Conservation (phyloP, 1,284 basidiomycete species). For the Puccinia sorghi region DNA sequence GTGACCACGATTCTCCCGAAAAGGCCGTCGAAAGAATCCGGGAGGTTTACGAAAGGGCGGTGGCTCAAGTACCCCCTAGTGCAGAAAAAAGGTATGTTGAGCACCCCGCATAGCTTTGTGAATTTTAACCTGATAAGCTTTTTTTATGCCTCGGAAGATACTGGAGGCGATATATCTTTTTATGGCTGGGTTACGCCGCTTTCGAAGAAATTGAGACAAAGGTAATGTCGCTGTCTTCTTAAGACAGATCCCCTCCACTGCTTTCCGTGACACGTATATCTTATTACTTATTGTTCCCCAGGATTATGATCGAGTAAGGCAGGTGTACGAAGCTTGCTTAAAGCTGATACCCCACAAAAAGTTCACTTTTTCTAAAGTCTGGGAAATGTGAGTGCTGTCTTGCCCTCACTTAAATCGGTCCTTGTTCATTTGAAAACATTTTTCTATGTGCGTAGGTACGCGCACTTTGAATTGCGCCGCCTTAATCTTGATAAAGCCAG, state of each 20-base stretch:
- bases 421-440: conserved; percentile 6
- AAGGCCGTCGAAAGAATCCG: conserved; percentile 70
- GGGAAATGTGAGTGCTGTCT: conserved; percentile 52
- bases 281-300: conserved; percentile 56
- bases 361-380: conserved; percentile 89
- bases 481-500: conserved; percentile 80
- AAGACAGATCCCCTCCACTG: neutral
- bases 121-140: neutral
- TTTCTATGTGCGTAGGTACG: conserved; percentile 75
- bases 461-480: conserved; percentile 85
- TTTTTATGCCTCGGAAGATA: conserved; percentile 56
- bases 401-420: neutral
- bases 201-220: conserved; percentile 96
- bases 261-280: neutral
- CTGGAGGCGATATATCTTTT: conserved; percentile 94
- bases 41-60: conserved; percentile 93
- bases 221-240: conserved; percentile 61
- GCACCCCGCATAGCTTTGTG: neutral
- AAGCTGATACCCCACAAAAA: conserved; percentile 88
- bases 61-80: conserved; percentile 91
- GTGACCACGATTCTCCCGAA: conserved; percentile 70
- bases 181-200: conserved; percentile 93
- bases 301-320: conserved; percentile 79
- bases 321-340: conserved; percentile 89
- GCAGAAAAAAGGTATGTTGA: conserved; percentile 71